These are phyloP conservation scores for Fusarium sacchari DNA, from an alignment of 2,329 filamentous ascomycete species.

Conservation along the genomic window DNA sequence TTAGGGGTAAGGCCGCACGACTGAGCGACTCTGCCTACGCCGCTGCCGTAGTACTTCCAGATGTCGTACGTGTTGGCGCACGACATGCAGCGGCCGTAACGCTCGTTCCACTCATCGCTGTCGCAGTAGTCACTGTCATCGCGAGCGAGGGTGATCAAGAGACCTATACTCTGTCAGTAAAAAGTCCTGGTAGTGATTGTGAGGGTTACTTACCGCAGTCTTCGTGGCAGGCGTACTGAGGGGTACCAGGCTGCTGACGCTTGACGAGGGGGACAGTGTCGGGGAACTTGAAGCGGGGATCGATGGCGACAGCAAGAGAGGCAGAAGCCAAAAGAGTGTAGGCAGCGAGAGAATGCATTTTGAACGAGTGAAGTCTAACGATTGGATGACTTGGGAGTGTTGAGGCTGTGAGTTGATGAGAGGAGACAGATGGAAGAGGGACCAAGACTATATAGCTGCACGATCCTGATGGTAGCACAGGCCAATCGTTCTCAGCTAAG, in stretches of 20 bases:
- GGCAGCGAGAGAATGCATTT: conserved; percentile 26
- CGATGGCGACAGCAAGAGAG: conserved; percentile 17
- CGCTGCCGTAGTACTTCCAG: conserved; percentile 56
- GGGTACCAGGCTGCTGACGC: conserved; percentile 57
- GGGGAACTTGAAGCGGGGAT: conserved; percentile 48
- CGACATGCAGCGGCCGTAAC: conserved; percentile 54
- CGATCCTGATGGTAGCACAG: too few relatives aligned
- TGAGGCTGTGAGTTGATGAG: background rate
- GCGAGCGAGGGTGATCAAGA: conserved; percentile 49
- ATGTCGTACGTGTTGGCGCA: conserved; percentile 57
- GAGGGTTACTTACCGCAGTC: conserved; percentile 54
- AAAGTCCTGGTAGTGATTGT: fast-evolving
- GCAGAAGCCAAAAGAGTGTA: conserved; percentile 38
- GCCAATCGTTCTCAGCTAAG: background rate
- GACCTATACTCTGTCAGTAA: background rate
- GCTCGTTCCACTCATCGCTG: conserved; percentile 51
- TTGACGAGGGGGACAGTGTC: conserved; percentile 45
- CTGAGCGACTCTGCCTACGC: conserved; percentile 47
- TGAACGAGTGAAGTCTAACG: conserved; percentile 1
- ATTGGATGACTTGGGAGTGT: background rate
- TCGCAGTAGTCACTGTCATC: conserved; percentile 49
- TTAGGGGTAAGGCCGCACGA: conserved; percentile 42
- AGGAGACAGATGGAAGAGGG: background rate
- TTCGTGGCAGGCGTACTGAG: conserved; percentile 57
- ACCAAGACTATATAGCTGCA: conserved; percentile 12